Base-by-base conservation (phyloP, 805 yeast genomes). In the Candida bentonensis region DNA sequence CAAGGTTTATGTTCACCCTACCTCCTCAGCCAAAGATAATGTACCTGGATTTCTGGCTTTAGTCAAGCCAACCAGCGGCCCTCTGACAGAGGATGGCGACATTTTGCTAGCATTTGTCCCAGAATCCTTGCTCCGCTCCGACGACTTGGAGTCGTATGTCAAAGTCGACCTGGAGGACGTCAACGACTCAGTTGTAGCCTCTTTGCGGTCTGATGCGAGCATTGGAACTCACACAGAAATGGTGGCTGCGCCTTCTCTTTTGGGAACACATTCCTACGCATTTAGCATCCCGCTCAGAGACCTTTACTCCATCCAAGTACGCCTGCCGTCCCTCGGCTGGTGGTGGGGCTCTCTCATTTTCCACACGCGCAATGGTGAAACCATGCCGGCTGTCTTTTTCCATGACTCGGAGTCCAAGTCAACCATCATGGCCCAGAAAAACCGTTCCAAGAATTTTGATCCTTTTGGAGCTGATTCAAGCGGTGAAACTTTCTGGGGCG, bases 341-440 rank as follows among this genome's bases (percentile, higher is more conserved):
- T 89, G 96, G 96, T 76, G 74, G 63, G 99, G 99, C 0, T 83
- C 95, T 0, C 65, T 89, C 15, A 66, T 86, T 1, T 61, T 92
- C 23, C 80, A 85, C 60, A 74, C 89, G 1, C 73, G 74, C 50
- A 58, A 62, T 25, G 75, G 65, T 36, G 76, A 76, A 5, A 75
- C 78, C 39, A 62, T 86, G 15, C 97, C 97, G 0, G 80, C 87
- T 3, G 55, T 92, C 34, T 92, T 88, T 60, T 88, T 92, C 66
- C 98, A 92, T 61, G 98, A 92, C 57, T 82, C 83, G 45, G 88
- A 83, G 53, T 75, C 81, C 26, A 79, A 84, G 4, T 81, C 89
- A 34, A 85, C 95, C 0, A 64, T 72, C 42, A 62, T 71, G 48
- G 79, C 74, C 49, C 81, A 78, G 49, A 71, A 73, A 42, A 57